Base-by-base conservation (phyloP, 2,329 filamentous ascomycete species). In the Penicillium sp. region DNA sequence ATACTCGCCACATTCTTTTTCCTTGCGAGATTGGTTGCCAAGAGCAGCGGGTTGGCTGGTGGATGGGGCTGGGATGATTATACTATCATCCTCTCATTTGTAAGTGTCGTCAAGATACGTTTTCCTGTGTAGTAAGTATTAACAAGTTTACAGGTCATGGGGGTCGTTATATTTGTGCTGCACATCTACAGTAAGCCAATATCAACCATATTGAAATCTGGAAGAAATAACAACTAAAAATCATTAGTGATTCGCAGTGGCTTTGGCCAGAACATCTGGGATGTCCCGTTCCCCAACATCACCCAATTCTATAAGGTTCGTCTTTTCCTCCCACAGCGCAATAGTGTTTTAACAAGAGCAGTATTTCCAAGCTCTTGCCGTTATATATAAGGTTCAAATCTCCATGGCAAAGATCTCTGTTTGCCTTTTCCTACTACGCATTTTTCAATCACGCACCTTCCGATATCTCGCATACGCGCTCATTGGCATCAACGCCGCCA, bases 181-280 rank as follows among this genome's bases (percentile, higher is more conserved):
- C 49, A 58, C 27, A 35, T 48, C 1, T 54, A 30, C 10, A 51
- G 60, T 62, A 53, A 52, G 59, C 35, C 8, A 7, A 7, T 1
- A 18, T 7, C 7, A 14, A 30, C 29, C 18, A 7, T 2, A 2
- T 8, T 8, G 2, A 1, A 23, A 10, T 14, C 19, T 6, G 27
- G 7, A 43, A 14, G 19, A 14, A n/a, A 14, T 6, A 14, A 45
- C 11, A 7, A 38, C 51, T 55, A 43, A 53, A 13, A 40, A 52
- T 23, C n/a, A 18, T 3, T 7, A 62, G 59, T 56, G 47, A 44
- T 60, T 26, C 48, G 36, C 4, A 50, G 30, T 41, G 62, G 61
- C n/a, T 62, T 62, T 35, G 62, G 62, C 7, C 47, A 9, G 29
- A 63, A 63, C 19, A 62, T 63, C 26, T 64, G 61, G 62, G 62